Base-by-base conservation (phyloP, 169 alveolate genomes). In the Prorocentrum cordatum region DNA sequence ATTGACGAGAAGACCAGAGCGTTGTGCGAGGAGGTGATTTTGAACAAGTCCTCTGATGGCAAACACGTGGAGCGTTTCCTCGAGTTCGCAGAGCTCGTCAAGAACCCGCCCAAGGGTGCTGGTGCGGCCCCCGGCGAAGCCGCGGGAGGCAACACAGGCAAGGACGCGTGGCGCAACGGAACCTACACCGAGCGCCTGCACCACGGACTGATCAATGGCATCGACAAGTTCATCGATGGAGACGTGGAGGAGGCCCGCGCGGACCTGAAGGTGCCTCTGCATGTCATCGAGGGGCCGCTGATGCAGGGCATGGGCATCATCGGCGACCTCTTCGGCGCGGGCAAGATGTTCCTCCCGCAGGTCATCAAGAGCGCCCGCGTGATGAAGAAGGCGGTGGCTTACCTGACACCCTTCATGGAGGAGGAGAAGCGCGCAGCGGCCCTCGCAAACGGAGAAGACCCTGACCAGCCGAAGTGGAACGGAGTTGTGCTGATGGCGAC, bases 261-360 rank as follows among this genome's bases (percentile, higher is more conserved):
- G 14, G 54, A 33, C 26, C 91, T 62, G 90, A 75, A 83, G 14
- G 71, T 87, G 20, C 94, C 94, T 5, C 92, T 93, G 42, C 79
- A 92, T n/a, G 93, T 94, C 35, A 94, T 94, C 67, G 96, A 94
- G 92, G 96, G 96, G 27, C 96, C 96, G n/a, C 79, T 94, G 27
- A 94, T 94, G 96, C 93, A 85, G 20, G 87, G 95, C n/a, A 94
- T 93, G 96, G 38, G 86, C 58, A 92, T 92, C 64, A 94, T 94
- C 22, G 96, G 96, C 7, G 96, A 94, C 29, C 92, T 93, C 39
- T 94, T 94, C 64, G 96, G 96, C 0, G 32, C 93, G 26, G 96
- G 95, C 12, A 94, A 93, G 87, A 94, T 94, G 96, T 94, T 94
- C 92, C 47, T 94, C 61, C 96, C 96, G 26, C 94, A 94, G 88